A percentile compares a stretch with the other conserved stretches of the same genome.
Conservation (phyloP, 148 eudicot genomes). For the Chenopodium quinoa region DNA sequence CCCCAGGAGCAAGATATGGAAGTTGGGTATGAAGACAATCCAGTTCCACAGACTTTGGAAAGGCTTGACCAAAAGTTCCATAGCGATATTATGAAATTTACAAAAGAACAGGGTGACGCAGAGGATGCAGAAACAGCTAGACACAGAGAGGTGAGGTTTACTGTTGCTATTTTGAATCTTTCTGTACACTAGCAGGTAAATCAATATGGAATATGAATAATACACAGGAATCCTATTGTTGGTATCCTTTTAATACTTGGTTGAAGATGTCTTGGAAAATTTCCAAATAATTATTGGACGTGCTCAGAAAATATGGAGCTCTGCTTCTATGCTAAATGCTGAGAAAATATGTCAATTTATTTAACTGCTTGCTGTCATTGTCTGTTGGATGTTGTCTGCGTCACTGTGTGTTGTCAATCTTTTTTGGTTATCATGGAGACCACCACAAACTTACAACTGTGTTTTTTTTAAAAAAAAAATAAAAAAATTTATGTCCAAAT, state of each 20-base stretch:
- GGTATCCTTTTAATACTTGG: background rate
- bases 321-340: background rate
- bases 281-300: background rate
- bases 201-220: background rate
- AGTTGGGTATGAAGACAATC: conserved; percentile 52
- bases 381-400: background rate
- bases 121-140: conserved; percentile 61
- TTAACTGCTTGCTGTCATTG: background rate
- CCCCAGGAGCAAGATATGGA: conserved; percentile 57
- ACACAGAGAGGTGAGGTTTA: conserved; percentile 59
- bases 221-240: background rate
- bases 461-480: background rate
- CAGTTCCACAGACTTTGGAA: conserved; percentile 37
- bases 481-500: background rate
- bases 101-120: conserved; percentile 51
- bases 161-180: background rate
- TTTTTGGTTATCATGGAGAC: background rate
- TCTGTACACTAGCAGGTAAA: background rate
- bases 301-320: background rate
- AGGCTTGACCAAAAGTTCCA: conserved; percentile 51
- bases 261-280: background rate
- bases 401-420: background rate
- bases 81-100: conserved; percentile 41
- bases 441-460: background rate
- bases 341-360: background rate